Percentiles rank a stretch among this genome's conserved stretches.
Conservation (phyloP, 2,329 filamentous ascomycete genomes). For the Seiridium cupressi region DNA sequence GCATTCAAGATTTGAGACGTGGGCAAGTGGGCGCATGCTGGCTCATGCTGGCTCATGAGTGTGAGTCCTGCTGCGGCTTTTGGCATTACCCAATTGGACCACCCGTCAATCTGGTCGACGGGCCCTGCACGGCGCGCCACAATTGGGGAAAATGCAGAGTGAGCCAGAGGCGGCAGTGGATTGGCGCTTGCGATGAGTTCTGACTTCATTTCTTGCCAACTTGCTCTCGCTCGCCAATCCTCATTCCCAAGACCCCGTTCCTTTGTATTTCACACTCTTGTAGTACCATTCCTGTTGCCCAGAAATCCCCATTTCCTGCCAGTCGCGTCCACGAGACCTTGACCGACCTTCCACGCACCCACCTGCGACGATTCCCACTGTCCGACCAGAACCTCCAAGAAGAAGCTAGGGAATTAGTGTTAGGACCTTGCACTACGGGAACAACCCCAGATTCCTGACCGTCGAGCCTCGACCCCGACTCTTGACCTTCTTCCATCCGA, state of each 20-base stretch:
- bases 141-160: neutral
- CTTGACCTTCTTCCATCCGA: no score
- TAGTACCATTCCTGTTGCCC: no score
- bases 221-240: no score
- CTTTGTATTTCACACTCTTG: no score
- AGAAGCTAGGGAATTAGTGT: neutral
- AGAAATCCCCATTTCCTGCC: neutral
- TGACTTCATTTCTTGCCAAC: neutral
- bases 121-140: neutral
- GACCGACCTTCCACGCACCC: neutral
- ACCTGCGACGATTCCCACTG: neutral
- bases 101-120: neutral
- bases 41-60: neutral
- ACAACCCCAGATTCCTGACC: neutral
- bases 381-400: neutral
- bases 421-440: neutral
- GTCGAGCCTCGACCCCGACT: neutral
- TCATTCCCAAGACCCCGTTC: no score
- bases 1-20: neutral
- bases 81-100: neutral
- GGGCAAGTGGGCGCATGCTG: neutral
- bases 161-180: neutral
- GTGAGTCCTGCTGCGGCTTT: neutral
- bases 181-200: neutral
- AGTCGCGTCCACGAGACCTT: neutral